Percentiles rank a stretch among this genome's conserved stretches.
These are phyloP conservation scores for Capsicum rhomboideum DNA, from an alignment of 257 asterid species.

Conservation along the genomic window DNA sequence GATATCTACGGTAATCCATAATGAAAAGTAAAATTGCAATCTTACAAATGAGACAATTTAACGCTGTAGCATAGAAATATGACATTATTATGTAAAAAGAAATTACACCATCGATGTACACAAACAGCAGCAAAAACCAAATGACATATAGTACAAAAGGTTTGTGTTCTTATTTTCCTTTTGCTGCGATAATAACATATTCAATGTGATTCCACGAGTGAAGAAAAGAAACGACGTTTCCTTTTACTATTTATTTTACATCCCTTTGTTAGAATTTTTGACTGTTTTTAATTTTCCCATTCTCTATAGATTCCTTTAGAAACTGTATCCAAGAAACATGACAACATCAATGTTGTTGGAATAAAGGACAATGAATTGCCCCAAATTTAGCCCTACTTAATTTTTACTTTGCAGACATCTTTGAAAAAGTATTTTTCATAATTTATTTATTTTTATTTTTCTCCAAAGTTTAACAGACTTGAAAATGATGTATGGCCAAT, in stretches of 20 bases:
- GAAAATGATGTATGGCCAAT: constrained; percentile 20
- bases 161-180: neutral
- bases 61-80: neutral
- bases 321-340: neutral
- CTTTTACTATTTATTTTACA: too few species aligned
- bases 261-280: neutral
- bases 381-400: neutral
- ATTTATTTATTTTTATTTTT: neutral
- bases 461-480: constrained; percentile 2
- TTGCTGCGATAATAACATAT: neutral
- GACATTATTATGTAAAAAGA: neutral
- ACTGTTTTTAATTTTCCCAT: neutral
- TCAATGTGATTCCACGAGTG: too few species aligned
- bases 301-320: neutral
- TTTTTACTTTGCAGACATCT: neutral
- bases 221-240: too few species aligned
- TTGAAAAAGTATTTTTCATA: neutral
- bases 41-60: neutral
- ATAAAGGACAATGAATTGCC: neutral
- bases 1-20: neutral
- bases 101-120: too few species aligned
- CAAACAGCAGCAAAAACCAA: too few species aligned
- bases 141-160: too few species aligned
- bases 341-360: neutral
- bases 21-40: neutral